Evolutionary conservation across 352 stramenopile genomes (phyloP).

Genomic region (Halophytophthora polymorphica): DNA sequence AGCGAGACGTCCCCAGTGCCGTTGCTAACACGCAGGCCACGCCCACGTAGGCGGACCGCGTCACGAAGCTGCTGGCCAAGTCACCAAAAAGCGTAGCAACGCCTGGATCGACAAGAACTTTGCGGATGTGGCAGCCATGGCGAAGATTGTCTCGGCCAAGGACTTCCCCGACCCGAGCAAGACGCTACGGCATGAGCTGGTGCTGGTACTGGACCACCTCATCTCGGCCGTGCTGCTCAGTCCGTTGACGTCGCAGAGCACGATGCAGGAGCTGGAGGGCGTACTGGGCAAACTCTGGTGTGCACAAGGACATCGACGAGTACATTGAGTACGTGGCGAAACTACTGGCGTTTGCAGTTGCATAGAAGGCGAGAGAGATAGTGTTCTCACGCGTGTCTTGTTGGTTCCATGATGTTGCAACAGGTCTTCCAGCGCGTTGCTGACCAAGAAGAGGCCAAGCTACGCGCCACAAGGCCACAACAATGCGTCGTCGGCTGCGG

Average conservation of each 20-base stretch:
- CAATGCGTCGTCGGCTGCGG: background rate
- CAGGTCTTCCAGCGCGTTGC: slow-evolving; percentile 38
- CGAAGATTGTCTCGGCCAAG: slow-evolving; percentile 28
- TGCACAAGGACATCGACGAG: slow-evolving; percentile 50
- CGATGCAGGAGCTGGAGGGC: slow-evolving; percentile 35
- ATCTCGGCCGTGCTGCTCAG: slow-evolving; percentile 67
- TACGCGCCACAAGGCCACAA: slow-evolving; percentile 13
- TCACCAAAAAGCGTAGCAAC: slow-evolving; percentile 47
- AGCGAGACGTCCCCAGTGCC: slow-evolving; percentile 26
- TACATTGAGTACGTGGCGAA: slow-evolving; percentile 50
- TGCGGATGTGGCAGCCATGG: slow-evolving; percentile 40
- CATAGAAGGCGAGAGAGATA: background rate
- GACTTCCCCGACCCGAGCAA: slow-evolving; percentile 29
- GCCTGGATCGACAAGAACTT: slow-evolving; percentile 69
- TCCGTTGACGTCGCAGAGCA: slow-evolving; percentile 25
- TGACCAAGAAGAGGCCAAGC: slow-evolving; percentile 30
- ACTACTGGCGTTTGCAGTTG: background rate
- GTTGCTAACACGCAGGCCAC: slow-evolving; percentile 45
- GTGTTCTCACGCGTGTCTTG: background rate
- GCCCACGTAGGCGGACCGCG: too few relatives aligned
- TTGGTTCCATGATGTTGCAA: slow-evolving; percentile 2
- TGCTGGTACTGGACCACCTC: slow-evolving; percentile 65
- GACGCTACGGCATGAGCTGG: slow-evolving; percentile 47
- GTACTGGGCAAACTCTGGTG: slow-evolving; percentile 37
- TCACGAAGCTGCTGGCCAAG: too few relatives aligned